Evolutionary conservation across 306 rosid genomes (phyloP), one percentile per base, ranked within the genome.

Genomic region (Begonia loranthoides): DNA sequence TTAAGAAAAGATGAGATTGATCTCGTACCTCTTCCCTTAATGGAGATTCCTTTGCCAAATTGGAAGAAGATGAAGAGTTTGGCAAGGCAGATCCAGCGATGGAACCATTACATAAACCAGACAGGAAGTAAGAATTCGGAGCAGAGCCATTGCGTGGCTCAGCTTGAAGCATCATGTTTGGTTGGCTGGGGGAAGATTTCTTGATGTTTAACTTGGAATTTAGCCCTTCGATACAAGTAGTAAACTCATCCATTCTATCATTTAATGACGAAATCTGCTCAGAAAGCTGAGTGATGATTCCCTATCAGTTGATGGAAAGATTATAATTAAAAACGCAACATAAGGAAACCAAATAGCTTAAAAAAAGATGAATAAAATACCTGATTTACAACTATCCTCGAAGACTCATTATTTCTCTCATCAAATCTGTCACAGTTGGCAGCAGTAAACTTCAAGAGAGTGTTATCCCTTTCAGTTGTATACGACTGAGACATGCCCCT

Each of bases 231-330:
- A 92, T 68, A 52, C 76, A 77, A 71, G 47, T 72, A n/a, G 96
- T 86, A 55, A 86, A 92, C 66, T 86, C 96, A 56, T 86, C 96
- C 88, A 92, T 92, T 61, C 96, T 76, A 65, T 92, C 99, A 69
- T 83, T 92, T 49, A 92, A 77, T 13, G 93, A 81, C 10, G 93
- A 82, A 47, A 92, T 83, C 76, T 86, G 96, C 41, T 92, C 96
- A 13, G 83, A 86, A 51, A 92, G 88, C 76, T 78, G 92, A 63
- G 64, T 80, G 47, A 78, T 66, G 45, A 68, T 76, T 50, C 77
- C 84, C 94, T 80, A 62, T 17, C 58, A 40, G 67, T 28, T 4
- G 36, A 28, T 28, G 36, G 36, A 28, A 28, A 48, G 50, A 45
- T 19, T 16, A 53, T 38, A 28, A 54, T 46, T 51, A 12, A 52